These are phyloP conservation scores for Peribolospora baueri DNA, from an alignment of 768 basidiomycete genomes.

Conservation along the genomic window DNA sequence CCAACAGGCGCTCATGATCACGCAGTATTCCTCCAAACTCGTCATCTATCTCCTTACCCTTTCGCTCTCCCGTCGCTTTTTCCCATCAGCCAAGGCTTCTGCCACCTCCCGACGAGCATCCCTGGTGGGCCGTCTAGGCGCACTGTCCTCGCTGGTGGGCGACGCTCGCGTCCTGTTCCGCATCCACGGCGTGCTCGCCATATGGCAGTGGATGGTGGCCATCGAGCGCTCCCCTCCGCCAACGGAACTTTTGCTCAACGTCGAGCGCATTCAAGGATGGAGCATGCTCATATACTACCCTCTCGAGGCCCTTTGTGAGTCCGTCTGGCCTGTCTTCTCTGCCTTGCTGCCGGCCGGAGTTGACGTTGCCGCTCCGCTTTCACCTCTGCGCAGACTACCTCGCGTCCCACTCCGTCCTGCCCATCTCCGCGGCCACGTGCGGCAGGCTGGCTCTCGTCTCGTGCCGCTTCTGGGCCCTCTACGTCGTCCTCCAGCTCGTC, in stretches of 20 bases:
- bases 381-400: conserved; percentile 9
- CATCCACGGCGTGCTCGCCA: too few relatives aligned
- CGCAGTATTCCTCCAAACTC: too few relatives aligned
- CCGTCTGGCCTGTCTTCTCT: background rate
- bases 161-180: too few relatives aligned
- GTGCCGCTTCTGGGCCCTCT: conserved; percentile 55
- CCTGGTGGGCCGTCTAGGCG: too few relatives aligned
- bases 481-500: conserved; percentile 49
- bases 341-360: background rate
- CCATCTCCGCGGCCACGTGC: conserved; percentile 1
- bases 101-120: too few relatives aligned
- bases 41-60: too few relatives aligned
- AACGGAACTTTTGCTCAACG: background rate
- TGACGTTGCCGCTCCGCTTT: background rate
- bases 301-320: conserved; percentile 16
- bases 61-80: too few relatives aligned
- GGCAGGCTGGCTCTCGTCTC: conserved; percentile 37
- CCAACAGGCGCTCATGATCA: too few relatives aligned
- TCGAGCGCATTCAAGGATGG: conserved; percentile 15
- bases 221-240: too few relatives aligned
- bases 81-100: too few relatives aligned
- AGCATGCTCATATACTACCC: conserved; percentile 19
- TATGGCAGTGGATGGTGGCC: too few relatives aligned
- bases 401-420: conserved; percentile 11
- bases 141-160: too few relatives aligned